Evolutionary conservation across 441 rosid species (phyloP), one percentile per base, ranked within the genome.

Genomic region (Erodium texanum): DNA sequence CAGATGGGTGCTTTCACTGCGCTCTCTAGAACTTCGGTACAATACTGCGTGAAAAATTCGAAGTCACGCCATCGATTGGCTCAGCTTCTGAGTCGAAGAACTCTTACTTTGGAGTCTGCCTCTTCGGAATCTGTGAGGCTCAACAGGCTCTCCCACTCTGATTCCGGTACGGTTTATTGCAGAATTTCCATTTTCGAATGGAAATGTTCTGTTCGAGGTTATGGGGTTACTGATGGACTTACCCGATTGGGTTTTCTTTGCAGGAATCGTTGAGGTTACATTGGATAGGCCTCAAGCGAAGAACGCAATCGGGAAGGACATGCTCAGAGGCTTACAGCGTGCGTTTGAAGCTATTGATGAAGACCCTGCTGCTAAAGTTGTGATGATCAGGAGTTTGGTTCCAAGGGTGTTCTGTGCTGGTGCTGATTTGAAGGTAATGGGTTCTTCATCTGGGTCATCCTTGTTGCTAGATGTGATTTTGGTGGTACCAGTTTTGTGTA

Each of bases 401-500:
- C 91, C 97, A 3, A 83, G 82, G 41, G 85, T 79, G 64, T 93
- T 90, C 78, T 93, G 97, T 58, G 95, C 96, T 22, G 97, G 99
- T 32, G 99, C 97, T 72, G 97, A 93, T 84, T 83, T 91, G 65
- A 93, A 90, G 96, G 99, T 93, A 79, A 43, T 38, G 16, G 9
- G 41, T 36, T 6, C 10, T 36, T 36, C 10, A 7, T 12, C n/a
- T 8, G 20, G 41, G 52, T 14, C 16, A 11, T 23, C 45, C 18
- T 23, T 43, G 0, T 32, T 5, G 14, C 22, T 66, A 19, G 18
- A 48, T 45, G 32, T 5, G 10, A 36, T 36, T 36, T 36, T 6
- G 41, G 41, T 36, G 10, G 41, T 9, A 36, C 8, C 41, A 38
- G 3, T 24, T 61, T 66, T 19, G 38, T 27, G 24, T 56, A 2